A percentile compares a stretch with the other conserved stretches of the same genome.
Evolutionary conservation across 1,284 basidiomycete species (phyloP).

Genomic region (Boletus sp.): DNA sequence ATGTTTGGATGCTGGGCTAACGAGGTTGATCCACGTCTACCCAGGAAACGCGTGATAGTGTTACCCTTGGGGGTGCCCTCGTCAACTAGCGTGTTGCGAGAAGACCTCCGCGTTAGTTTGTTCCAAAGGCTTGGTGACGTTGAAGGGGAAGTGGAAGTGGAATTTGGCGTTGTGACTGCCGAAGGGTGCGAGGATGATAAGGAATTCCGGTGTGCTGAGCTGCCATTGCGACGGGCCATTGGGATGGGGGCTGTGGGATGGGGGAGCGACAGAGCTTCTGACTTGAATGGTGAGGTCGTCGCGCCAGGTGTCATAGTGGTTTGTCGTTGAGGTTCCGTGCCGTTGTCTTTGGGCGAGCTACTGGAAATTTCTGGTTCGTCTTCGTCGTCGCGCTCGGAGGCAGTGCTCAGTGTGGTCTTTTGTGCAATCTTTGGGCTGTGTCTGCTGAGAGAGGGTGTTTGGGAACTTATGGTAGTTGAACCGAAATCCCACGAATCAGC

Average conservation of each 20-base stretch:
- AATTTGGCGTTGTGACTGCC: neutral
- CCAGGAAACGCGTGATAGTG: conserved; percentile 21
- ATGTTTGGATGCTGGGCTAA: conserved; percentile 5
- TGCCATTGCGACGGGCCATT: neutral
- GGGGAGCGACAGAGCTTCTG: neutral
- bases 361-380: conserved; percentile 6
- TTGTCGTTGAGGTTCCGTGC: neutral
- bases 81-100: conserved; percentile 14
- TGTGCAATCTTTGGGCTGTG: conserved; percentile 3
- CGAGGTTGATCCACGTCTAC: conserved; percentile 14
- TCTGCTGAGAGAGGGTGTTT: conserved; percentile 9
- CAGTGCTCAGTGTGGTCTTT: conserved; percentile 4
- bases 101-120: conserved; percentile 20
- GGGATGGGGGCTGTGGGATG: conserved; percentile 9
- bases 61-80: conserved; percentile 17
- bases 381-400: conserved; percentile 6
- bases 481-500: conserved; percentile 33
- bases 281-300: neutral
- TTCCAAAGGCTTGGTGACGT: conserved; percentile 25
- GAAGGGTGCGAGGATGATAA: conserved; percentile 6
- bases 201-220: neutral
- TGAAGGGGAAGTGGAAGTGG: conserved; percentile 6
- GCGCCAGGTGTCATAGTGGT: neutral
- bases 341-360: conserved; percentile 2
- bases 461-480: conserved; percentile 13